Percentiles rank a stretch among this genome's conserved stretches.
Conservation (phyloP, 139 green algal species). For the Nannochloris sp. region DNA sequence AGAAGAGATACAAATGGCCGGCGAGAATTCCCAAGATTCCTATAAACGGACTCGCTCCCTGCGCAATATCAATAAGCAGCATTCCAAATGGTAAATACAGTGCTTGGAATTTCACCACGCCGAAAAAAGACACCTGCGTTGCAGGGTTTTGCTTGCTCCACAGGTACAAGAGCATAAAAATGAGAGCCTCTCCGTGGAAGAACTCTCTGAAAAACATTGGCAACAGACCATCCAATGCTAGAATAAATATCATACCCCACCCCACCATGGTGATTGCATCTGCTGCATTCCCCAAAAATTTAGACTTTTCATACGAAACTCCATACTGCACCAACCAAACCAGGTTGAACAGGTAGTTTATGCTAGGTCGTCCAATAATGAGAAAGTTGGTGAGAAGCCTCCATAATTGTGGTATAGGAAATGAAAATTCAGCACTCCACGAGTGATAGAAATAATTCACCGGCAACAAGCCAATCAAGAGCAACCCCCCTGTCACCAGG, state of each 20-base stretch:
- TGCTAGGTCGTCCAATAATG: constrained; percentile 34
- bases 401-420: constrained; percentile 45
- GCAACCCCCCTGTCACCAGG: constrained; percentile 12
- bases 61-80: constrained; percentile 34
- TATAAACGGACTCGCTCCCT: constrained; percentile 27
- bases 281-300: constrained; percentile 31
- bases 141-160: constrained; percentile 33
- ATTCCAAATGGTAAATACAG: constrained; percentile 59
- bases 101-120: constrained; percentile 34
- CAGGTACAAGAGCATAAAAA: constrained; percentile 69
- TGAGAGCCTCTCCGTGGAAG: constrained; percentile 39
- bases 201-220: constrained; percentile 24
- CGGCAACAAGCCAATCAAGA: constrained; percentile 11
- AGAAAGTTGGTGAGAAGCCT: constrained; percentile 41
- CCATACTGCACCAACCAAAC: constrained; percentile 47
- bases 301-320: constrained; percentile 33
- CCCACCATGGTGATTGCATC: constrained; percentile 20
- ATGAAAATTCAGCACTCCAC: constrained; percentile 12
- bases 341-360: constrained; percentile 34
- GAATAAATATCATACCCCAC: constrained; percentile 10
- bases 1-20: constrained; percentile 39
- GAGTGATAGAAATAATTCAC: constrained; percentile 11
- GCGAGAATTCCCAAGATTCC: constrained; percentile 44
- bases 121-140: constrained; percentile 34
- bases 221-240: constrained; percentile 21